Evolutionary conservation across 1,139 yeast species (phyloP), one percentile per base, ranked within the genome.

Genomic region (Taphrina deformans): DNA sequence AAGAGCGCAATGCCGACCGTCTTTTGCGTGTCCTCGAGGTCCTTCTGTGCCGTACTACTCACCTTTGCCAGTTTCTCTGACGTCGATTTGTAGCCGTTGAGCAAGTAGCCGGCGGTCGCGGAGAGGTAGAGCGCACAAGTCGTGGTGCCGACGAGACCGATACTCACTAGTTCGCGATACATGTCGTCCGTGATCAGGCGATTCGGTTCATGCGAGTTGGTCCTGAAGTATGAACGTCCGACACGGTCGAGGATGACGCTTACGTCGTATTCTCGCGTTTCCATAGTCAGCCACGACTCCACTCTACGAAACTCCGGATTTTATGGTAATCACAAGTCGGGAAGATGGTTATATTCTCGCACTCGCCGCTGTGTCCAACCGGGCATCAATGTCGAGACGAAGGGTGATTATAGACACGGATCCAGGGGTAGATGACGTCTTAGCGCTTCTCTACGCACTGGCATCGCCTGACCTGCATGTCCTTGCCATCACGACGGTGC

Each of bases 371-470:
- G n/a, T n/a, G n/a, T n/a, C n/a, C n/a, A n/a, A n/a, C n/a, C n/a
- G n/a, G n/a, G n/a, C n/a, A n/a, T n/a, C n/a, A n/a, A 51, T 51
- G 55, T 23, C 27, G 10, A 18, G 41, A 23, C 35, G 14, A 38
- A 63, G 48, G 31, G 50, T 58, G 18, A 75, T 77, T 44, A 72
- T 77, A 44, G 80, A 77, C 66, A 76, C 79, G 0, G 80, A 77
- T 68, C 80, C 80, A 21, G 80, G 80, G 2, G 77, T 78, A 21
- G 80, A 78, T 67, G 81, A 78, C 66, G 73, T 76, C 60, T 71
- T 78, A 65, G 81, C 79, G 1, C 69, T 79, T 24, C 70, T 77
- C 52, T 70, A 76, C 65, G 79, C 79, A 1, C 71, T 79, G 53
- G 69, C 73, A 48, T 66, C 73, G 23, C 74, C 75, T 1, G 69